Evolutionary conservation across 1,284 basidiomycete genomes (phyloP).

Genomic region (Xerocomus cyaneibrunnescens): DNA sequence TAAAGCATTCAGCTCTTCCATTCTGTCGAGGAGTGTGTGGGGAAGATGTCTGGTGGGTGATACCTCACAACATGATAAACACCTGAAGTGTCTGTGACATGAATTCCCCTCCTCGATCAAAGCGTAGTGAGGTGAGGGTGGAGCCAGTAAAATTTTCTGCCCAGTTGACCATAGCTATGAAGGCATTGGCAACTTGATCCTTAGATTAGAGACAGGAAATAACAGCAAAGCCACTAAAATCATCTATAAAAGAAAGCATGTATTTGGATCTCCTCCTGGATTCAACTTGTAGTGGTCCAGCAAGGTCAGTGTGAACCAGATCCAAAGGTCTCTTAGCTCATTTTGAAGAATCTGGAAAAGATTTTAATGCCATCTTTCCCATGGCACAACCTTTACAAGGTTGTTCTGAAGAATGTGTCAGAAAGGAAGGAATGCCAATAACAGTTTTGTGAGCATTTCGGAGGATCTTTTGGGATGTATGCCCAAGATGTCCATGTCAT

Average conservation of each 20-base stretch:
- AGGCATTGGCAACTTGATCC: neutral
- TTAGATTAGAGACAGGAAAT: neutral
- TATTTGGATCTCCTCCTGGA: neutral
- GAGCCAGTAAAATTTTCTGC: neutral
- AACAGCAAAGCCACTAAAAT: neutral
- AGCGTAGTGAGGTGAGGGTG: neutral
- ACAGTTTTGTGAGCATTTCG: no score
- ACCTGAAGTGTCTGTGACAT: neutral
- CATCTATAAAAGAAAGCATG: neutral
- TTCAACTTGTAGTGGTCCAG: neutral
- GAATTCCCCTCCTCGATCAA: no score
- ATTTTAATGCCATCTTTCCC: no score
- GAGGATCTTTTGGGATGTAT: no score
- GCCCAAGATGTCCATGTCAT: no score
- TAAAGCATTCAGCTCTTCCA: neutral
- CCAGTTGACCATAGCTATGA: neutral
- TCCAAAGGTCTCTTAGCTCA: no score
- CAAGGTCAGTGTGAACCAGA: neutral
- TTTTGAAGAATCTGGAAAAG: no score
- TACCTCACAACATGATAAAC: neutral
- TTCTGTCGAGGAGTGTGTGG: neutral
- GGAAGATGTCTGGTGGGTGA: neutral
- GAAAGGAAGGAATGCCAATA: no score
- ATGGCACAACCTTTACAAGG: no score
- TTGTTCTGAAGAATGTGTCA: no score